A percentile compares a stretch with the other conserved stretches of the same genome.
phyloP scores from a whole-genome alignment of 1,139 yeast species.

The Suhomyces chickasaworum region DNA sequence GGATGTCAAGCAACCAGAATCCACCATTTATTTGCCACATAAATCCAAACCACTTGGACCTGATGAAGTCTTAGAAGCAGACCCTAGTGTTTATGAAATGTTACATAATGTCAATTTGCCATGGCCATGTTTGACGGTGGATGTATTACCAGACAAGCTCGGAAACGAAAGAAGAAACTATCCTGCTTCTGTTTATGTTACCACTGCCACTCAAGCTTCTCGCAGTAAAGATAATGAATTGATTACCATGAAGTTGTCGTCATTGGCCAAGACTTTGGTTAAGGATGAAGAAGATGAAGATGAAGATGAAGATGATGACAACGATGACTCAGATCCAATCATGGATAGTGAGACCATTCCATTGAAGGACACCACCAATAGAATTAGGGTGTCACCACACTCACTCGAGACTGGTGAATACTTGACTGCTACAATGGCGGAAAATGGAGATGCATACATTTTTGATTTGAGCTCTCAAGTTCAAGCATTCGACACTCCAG shows the following conservation, averaged over 20 bases:
- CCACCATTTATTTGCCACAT: constrained; percentile 77
- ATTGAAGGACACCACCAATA: constrained; percentile 80
- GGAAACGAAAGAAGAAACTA: constrained; percentile 88
- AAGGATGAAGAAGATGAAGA: constrained; percentile 75
- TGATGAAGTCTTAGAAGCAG: constrained; percentile 95
- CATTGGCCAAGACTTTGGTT: constrained; percentile 80
- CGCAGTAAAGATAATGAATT: constrained; percentile 86
- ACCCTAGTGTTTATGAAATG: constrained; percentile 95
- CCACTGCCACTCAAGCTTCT: constrained; percentile 95
- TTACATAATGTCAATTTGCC: constrained; percentile 90
- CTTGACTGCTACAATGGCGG: constrained; percentile 85
- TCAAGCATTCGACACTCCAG: constrained; percentile 87
- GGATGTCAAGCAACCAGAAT: constrained; percentile 33
- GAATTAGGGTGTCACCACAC: constrained; percentile 84
- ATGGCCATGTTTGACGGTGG: constrained; percentile 96
- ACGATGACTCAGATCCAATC: constrained; percentile 72
- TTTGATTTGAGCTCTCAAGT: constrained; percentile 80
- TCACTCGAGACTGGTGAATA: constrained; percentile 77
- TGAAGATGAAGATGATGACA: constrained; percentile 69
- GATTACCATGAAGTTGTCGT: constrained; percentile 78
- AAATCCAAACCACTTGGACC: constrained; percentile 88
- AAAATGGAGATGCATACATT: constrained; percentile 84
- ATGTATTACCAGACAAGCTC: constrained; percentile 79
- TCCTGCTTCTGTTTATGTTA: constrained; percentile 83
- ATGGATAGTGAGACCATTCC: constrained; percentile 82